Evolutionary conservation across 176 grass and related monocot genomes (phyloP).

Genomic region (Oryza coarctata): DNA sequence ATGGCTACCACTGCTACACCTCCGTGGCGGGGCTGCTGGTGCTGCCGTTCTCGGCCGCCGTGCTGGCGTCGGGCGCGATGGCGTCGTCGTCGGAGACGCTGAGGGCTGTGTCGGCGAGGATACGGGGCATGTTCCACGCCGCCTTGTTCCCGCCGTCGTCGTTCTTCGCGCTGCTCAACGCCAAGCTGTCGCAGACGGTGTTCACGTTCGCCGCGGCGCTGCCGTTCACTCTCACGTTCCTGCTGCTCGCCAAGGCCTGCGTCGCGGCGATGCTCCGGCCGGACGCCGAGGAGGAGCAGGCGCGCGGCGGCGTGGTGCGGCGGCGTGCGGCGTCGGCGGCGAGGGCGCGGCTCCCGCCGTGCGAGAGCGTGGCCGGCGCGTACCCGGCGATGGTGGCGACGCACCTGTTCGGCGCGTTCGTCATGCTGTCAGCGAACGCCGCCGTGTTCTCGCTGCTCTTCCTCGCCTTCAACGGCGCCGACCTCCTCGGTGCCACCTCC

Average conservation of each 20-base stretch:
- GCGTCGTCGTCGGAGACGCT: slow-evolving; percentile 30
- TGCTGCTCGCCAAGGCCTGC: slow-evolving; percentile 74
- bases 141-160: slow-evolving; percentile 63
- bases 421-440: slow-evolving; percentile 72
- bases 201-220: slow-evolving; percentile 62
- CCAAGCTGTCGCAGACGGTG: slow-evolving; percentile 78
- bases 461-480: slow-evolving; percentile 64
- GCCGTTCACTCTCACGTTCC: slow-evolving; percentile 65
- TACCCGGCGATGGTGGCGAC: slow-evolving; percentile 61
- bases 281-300: background rate
- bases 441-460: slow-evolving; percentile 78
- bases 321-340: background rate
- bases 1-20: slow-evolving; percentile 70
- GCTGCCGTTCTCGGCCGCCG: slow-evolving; percentile 56
- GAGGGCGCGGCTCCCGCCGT: slow-evolving; percentile 25
- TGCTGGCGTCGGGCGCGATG: slow-evolving; percentile 51
- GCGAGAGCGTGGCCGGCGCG: slow-evolving; percentile 18
- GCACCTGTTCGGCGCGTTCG: slow-evolving; percentile 59
- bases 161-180: slow-evolving; percentile 71
- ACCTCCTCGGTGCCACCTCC: slow-evolving; percentile 50
- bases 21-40: slow-evolving; percentile 65
- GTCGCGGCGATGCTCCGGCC: slow-evolving; percentile 50
- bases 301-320: background rate
- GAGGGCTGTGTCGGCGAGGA: slow-evolving; percentile 38
- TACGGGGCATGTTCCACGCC: slow-evolving; percentile 66